Evolutionary conservation across 495 filamentous ascomycete species (phyloP), one percentile per base, ranked within the genome.

Genomic region (Neurospora terricola): DNA sequence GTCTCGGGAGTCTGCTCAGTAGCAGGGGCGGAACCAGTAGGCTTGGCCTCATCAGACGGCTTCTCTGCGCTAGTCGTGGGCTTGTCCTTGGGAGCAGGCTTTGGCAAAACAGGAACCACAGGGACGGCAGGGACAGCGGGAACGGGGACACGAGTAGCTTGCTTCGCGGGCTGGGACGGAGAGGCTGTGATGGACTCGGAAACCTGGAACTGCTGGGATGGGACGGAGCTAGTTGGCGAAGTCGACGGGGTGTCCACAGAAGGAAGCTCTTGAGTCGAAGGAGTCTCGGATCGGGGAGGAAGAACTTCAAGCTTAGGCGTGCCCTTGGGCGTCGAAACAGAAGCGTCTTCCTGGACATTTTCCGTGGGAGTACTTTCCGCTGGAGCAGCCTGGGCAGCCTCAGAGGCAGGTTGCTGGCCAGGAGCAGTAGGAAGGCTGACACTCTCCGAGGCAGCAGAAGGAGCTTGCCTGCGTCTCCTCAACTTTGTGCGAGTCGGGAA

Each of bases 211-310:
- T 78, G 76, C 82, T 88, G 83, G 59, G 80, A 80, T 0, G 92
- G 91, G 11, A 89, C 91, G 21, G 92, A 90, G 0, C 91, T 91
- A 5, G 92, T 91, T 6, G 91, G 90, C 38, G 92, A 89, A 1
- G 91, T 93, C 14, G 83, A 82, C 0, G 87, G 88, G 73, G 90
- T 83, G 62, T 82, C 81, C 78, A 93, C 91, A 9, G 91, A 92
- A 9, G 88, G 86, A 68, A 87, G 88, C 62, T 90, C 86, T 39
- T 89, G 91, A 10, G 90, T 90, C 1, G 88, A 88, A 18, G 91
- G 89, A 0, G 90, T 92, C 74, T 92, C 91, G 8, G 89, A 84
- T 40, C 89, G 87, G 11, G 76, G 21, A 11, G 75, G 43, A 36
- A 42, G 39, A 21, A 59, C 9, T 18, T 79, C 77, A 2, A 71